A percentile compares a stretch with the other conserved stretches of the same genome.
These are phyloP conservation scores for Lepidium aucheri DNA, from an alignment of 345 rosid genomes.

Conservation along the genomic window DNA sequence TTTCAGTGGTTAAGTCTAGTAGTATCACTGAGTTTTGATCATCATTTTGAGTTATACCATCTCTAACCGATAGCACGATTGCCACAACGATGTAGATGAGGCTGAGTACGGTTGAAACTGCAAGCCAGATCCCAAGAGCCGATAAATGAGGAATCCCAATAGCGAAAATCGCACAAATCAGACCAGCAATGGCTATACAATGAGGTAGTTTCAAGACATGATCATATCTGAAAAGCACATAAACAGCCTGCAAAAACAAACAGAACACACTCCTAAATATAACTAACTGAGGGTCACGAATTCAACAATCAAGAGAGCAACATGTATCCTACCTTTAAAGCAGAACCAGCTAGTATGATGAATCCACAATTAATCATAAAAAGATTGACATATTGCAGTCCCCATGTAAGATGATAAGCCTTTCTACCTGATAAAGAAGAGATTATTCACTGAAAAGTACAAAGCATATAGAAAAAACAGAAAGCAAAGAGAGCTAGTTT, in stretches of 20 bases:
- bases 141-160: slow-evolving; percentile 80
- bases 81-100: slow-evolving; percentile 54
- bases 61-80: slow-evolving; percentile 46
- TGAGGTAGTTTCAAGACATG: slow-evolving; percentile 40
- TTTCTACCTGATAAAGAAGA: slow-evolving; percentile 40
- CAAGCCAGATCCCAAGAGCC: slow-evolving; percentile 80
- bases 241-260: slow-evolving; percentile 36
- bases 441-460: not conserved
- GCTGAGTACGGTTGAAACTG: slow-evolving; percentile 64
- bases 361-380: slow-evolving; percentile 80
- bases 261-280: not conserved
- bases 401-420: slow-evolving; percentile 66
- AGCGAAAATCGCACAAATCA: slow-evolving; percentile 56
- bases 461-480: not conserved
- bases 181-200: slow-evolving; percentile 48
- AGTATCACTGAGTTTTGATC: not conserved
- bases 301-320: not conserved
- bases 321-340: slow-evolving; percentile 52
- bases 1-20: not conserved
- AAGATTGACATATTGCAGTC: slow-evolving; percentile 64
- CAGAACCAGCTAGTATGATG: slow-evolving; percentile 67
- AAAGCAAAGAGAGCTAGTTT: not conserved
- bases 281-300: not conserved
- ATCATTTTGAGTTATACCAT: slow-evolving; percentile 40
- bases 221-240: slow-evolving; percentile 48